phyloP scores from a whole-genome alignment of 306 rosid species.

The Mimosa pudica region DNA sequence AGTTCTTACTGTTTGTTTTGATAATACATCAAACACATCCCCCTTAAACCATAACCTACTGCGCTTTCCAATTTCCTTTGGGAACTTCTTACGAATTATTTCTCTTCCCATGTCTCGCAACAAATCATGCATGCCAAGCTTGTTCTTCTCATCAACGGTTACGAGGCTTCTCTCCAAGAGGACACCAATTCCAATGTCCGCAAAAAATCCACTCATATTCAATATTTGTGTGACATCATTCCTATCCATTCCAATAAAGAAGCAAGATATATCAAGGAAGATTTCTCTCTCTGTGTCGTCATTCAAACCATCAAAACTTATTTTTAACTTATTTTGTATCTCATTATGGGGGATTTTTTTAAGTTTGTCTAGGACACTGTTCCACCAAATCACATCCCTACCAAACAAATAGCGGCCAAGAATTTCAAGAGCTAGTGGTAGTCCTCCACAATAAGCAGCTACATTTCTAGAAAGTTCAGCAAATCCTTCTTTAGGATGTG shows the following conservation, averaged over 20 bases:
- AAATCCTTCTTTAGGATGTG: background rate
- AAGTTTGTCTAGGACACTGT: background rate
- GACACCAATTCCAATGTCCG: too few species aligned
- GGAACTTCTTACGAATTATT: background rate
- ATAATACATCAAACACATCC: background rate
- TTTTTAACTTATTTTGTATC: background rate
- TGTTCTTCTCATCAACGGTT: too few species aligned
- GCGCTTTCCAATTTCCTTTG: background rate
- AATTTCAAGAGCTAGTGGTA: background rate
- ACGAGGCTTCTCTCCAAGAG: too few species aligned
- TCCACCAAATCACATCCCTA: background rate
- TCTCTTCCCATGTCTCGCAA: slow-evolving; percentile 5
- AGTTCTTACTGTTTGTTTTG: background rate
- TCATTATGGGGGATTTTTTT: background rate
- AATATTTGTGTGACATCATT: too few species aligned
- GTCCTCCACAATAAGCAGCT: background rate
- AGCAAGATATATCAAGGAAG: too few species aligned
- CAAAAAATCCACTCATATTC: too few species aligned
- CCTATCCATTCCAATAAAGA: too few species aligned
- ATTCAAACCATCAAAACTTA: background rate
- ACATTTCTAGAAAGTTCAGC: background rate
- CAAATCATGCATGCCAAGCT: slow-evolving; percentile 12
- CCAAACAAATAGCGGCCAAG: background rate
- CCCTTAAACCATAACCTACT: slow-evolving; percentile 4
- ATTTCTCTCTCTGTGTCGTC: background rate